Conservation (phyloP, 2,329 filamentous ascomycete species). For the Cordyceps militaris region DNA sequence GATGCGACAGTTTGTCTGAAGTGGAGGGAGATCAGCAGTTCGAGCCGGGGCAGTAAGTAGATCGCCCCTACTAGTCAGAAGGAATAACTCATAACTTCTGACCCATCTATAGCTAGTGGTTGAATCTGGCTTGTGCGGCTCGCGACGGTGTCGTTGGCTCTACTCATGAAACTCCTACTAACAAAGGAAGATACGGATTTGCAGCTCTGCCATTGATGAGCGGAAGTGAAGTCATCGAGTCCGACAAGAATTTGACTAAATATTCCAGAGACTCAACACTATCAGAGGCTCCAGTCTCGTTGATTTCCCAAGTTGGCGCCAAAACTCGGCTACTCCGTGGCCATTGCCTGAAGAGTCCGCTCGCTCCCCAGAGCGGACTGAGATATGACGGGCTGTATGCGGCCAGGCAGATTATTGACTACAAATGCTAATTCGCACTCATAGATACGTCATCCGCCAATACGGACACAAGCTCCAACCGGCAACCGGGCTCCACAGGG, state of each 20-base stretch:
- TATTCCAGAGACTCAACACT: constrained; percentile 40
- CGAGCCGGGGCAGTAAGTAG: constrained; percentile 42
- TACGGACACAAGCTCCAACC: constrained; percentile 39
- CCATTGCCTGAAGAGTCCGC: constrained; percentile 40
- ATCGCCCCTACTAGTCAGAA: background rate
- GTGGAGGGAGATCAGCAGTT: constrained; percentile 35
- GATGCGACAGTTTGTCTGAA: constrained; percentile 30
- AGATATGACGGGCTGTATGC: constrained; percentile 53
- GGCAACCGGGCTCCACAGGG: constrained; percentile 33
- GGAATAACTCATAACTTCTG: background rate
- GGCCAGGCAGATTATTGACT: background rate
- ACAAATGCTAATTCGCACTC: background rate
- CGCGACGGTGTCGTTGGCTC: constrained; percentile 47
- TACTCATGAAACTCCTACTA: constrained; percentile 37
- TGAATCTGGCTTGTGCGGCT: constrained; percentile 48
- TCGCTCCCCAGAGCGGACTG: constrained; percentile 45
- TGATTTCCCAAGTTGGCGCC: constrained; percentile 43
- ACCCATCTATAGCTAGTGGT: constrained; percentile 46
- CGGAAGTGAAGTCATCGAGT: constrained; percentile 40
- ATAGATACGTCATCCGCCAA: constrained; percentile 42
- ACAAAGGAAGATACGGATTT: constrained; percentile 38
- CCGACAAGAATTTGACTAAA: constrained; percentile 25
- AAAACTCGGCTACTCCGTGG: constrained; percentile 48
- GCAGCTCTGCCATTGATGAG: constrained; percentile 43
- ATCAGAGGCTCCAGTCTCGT: constrained; percentile 39